Evolutionary conservation across 2,329 filamentous ascomycete genomes (phyloP).

Genomic region (Tolypocladium ophioglossoides): DNA sequence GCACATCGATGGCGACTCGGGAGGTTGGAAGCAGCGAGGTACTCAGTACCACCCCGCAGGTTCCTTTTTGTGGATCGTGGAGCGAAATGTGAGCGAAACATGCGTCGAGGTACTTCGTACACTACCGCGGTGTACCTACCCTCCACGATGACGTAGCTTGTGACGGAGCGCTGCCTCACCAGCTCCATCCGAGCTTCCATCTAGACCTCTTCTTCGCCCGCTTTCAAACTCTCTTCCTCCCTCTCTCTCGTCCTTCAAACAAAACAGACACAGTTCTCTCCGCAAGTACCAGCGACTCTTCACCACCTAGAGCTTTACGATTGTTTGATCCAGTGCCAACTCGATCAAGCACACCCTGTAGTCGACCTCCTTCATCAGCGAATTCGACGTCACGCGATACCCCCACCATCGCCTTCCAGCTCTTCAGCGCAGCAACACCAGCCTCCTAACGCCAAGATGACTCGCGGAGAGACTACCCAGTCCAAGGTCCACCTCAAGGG

Average conservation of each 20-base stretch:
- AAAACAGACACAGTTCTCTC: background rate
- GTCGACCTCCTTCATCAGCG: background rate
- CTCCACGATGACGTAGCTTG: conserved; percentile 10
- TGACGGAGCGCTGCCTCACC: conserved; percentile 1
- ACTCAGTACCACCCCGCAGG: background rate
- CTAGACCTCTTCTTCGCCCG: background rate
- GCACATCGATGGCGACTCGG: no score
- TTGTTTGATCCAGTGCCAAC: background rate
- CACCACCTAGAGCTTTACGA: background rate
- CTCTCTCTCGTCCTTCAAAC: background rate
- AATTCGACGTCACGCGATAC: conserved; percentile 2
- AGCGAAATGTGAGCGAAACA: background rate
- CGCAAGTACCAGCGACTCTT: background rate
- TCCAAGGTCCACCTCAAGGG: conserved; percentile 84
- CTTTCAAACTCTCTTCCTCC: background rate
- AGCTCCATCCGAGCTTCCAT: background rate
- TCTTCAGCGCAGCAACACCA: background rate
- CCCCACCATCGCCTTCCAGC: conserved; percentile 2
- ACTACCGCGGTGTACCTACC: no score
- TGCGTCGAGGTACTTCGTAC: background rate
- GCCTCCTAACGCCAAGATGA: conserved; percentile 39
- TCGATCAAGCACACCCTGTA: background rate
- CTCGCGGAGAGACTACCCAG: conserved; percentile 59
- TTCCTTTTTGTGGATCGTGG: background rate
- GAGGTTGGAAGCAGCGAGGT: background rate